Base-by-base conservation (phyloP, 768 basidiomycete genomes). In the Boletus rubropictus region DNA sequence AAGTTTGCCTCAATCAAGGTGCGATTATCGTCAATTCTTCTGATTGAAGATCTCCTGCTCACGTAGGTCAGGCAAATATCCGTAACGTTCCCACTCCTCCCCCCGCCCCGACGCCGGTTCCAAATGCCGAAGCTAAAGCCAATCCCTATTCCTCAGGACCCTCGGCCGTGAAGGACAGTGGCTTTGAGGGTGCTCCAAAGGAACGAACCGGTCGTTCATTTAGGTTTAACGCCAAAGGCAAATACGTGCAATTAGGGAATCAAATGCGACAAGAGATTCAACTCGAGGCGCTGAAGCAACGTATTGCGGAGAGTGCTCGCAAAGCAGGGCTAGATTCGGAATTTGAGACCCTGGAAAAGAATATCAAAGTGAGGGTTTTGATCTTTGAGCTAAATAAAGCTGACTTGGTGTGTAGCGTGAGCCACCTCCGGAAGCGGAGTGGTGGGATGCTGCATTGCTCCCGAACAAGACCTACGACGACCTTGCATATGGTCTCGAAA, bases 1-100 rank as follows among this genome's bases (percentile, higher is more conserved):
- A 99, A 99, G 67, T 99, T 98, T 65, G 89, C 94, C 0, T 90
- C 91, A 3, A 93, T 95, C 67, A 92, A 86, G 73, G 89, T 84
- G 17, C 39, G 72, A 56, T 27, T 37, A 11, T 21, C 34, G 18
- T 24, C 36, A 17, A 31, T 12, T 14, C 22, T n/a, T 29, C 12
- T 28, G n/a, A 12, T 46, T 5, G 10, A 24, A 15, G 33, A 21
- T 35, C 18, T 39, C 20, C 1, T 27, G 15, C 41, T 51, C 14
- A 58, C 38, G 3, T 25, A 3, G 1, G 4, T 11, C 42, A 83
- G 76, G 88, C 88, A 5, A 94, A 95, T 56, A 77, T 78, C 8
- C 81, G 89, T n/a, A 86, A 81, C 49, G 74, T 74, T 3, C 81
- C 86, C 4, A 81, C 83, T 1, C 81, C 86, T 3, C 80, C 67